Base-by-base conservation (phyloP, 805 yeast species). In the Candida berthetii region DNA sequence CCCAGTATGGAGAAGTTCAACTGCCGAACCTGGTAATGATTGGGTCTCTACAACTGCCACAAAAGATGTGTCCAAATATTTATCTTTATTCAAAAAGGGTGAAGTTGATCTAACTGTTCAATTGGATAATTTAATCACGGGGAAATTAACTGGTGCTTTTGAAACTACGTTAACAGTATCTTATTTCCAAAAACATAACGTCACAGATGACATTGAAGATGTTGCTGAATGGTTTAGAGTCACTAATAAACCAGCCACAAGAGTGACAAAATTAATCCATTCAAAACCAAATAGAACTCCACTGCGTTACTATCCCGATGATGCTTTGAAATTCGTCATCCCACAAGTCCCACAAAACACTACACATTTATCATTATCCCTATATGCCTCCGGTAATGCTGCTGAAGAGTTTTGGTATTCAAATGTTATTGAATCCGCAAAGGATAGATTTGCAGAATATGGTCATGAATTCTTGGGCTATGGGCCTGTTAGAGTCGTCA, bases 351-450 rank as follows among this genome's bases (percentile, higher is more conserved):
- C 73, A 3, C 53, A 60, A 19, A 80, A 82, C 53, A 79, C 87
- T 5, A 78, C 87, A 3, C 69, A 47, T 36, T 42, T 57, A 27
- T 65, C 63, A 43, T 56, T 86, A 27, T 71, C 82, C 10, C 57
- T 87, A 5, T 79, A 77, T 48, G 77, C 83, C 11, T 76, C 85
- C 16, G 96, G 93, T 3, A 85, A 82, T 52, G 82, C 81, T 3
- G 78, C 73, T 29, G 96, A 87, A 60, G 96, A 88, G 57, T 84
- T 85, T 52, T 87, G 95, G 95, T 88, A 81, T 59, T 61, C 79
- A 3, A 82, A 85, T 32, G 61, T 69, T 10, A 44, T 82, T 35
- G 85, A 79, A 49, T 55, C 65, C 36, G 70, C 60, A 47, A 61
- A 57, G n/a, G 55, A 65, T 33, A 51, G 52, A n/a, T 78, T 76